These are phyloP conservation scores for Ogataea parapolymorpha DNA, from an alignment of 805 yeast genomes.

Conservation along the genomic window DNA sequence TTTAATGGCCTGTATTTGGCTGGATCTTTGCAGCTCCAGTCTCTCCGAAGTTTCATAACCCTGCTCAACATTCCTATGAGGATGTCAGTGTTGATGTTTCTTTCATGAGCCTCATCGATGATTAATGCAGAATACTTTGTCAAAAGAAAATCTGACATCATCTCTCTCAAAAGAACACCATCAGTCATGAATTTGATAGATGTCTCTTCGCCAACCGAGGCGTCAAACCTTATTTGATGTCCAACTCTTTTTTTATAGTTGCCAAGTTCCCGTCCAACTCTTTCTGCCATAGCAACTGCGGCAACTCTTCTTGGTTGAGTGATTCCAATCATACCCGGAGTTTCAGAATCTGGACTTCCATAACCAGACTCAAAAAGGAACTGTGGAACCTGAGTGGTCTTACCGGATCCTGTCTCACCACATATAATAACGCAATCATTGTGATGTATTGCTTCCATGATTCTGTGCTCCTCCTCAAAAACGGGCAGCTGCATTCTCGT, in stretches of 20 bases:
- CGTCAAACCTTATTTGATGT: constrained; percentile 79
- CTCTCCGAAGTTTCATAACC: constrained; percentile 67
- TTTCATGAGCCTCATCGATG: constrained; percentile 97
- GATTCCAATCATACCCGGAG: constrained; percentile 93
- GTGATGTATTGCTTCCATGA: constrained; percentile 94
- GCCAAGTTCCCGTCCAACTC: constrained; percentile 77
- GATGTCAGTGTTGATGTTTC: constrained; percentile 94
- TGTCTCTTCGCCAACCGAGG: constrained; percentile 60
- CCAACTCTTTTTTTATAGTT: constrained; percentile 68
- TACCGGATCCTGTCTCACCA: constrained; percentile 99
- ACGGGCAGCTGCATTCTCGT: constrained; percentile 79
- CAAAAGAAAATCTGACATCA: constrained; percentile 82
- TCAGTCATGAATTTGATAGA: constrained; percentile 89
- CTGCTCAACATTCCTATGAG: constrained; percentile 93
- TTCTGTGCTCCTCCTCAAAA: constrained; percentile 81
- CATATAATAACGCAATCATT: constrained; percentile 88
- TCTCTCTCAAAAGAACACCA: constrained; percentile 89
- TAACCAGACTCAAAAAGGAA: constrained; percentile 91
- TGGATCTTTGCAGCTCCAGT: constrained; percentile 48
- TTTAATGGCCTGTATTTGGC: constrained; percentile 59
- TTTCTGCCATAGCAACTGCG: constrained; percentile 84
- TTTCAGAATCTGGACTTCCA: constrained; percentile 56
- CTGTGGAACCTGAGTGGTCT: constrained; percentile 97
- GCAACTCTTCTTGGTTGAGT: constrained; percentile 97
- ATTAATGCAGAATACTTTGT: constrained; percentile 80